Base-by-base conservation (phyloP, 306 rosid species). In the Luffa aegyptiaca region DNA sequence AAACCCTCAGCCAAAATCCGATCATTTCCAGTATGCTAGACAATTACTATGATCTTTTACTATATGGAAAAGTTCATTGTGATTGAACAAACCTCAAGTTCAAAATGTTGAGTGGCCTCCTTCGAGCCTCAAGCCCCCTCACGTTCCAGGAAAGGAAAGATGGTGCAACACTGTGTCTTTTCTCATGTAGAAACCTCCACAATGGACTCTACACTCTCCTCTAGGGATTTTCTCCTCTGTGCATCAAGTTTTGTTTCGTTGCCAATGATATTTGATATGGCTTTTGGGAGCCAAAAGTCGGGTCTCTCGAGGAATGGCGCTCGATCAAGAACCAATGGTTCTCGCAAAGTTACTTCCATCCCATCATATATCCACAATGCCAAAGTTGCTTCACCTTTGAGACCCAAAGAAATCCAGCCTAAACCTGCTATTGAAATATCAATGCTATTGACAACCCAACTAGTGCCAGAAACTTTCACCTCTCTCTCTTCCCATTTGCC, bases 281-380 rank as follows among this genome's bases (percentile, higher is more conserved):
- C 90, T 81, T 91, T 91, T 5, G 98, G 94, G 53, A 92, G 87
- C 97, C 88, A 92, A 73, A 94, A 94, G 33, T 96, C 98, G 3
- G 97, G 95, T 79, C 91, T 89, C 84, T 92, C 98, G 1, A 88
- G 87, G 75, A 46, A 87, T 0, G 77, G 83, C n/a, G 98, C 97
- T 73, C 97, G 91, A 86, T 94, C 98, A 77, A 92, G 85, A 65
- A 91, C 96, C 84, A 92, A 83, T 6, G 98, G 98, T 53, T 94
- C 98, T 79, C 98, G 90, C 77, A 85, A 20, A 41, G 92, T 89
- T 70, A 91, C 79, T 81, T 92, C 97, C 70, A 92, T 81, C 81
- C 97, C 97, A 84, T 94, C 91, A 49, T 81, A 86, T 36, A 85
- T 85, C 93, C 92, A 88, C 72, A 94, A 55, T 84, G 85, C 86